phyloP scores from a whole-genome alignment of 2,329 filamentous ascomycete species.

The Metarhizium rileyi region DNA sequence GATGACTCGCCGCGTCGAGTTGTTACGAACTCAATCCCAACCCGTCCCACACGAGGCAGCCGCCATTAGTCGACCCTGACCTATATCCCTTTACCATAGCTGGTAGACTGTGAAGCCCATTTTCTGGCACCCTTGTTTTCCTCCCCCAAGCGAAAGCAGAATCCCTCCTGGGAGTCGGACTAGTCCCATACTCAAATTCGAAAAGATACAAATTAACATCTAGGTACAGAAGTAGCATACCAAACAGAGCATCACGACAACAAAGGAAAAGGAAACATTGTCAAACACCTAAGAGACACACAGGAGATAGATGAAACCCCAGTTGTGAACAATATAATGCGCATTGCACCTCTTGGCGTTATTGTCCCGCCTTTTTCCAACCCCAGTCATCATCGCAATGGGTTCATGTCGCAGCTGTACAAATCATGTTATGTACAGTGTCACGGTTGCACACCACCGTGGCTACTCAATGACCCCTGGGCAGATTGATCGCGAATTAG shows the following conservation, averaged over 20 bases:
- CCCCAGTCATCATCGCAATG: background rate
- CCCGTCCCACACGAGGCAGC: background rate
- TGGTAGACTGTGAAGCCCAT: background rate
- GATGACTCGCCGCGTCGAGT: background rate
- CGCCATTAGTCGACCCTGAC: background rate
- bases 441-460: background rate
- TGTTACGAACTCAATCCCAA: background rate
- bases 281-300: constrained; percentile 1
- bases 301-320: background rate
- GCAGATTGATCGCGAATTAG: background rate
- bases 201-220: constrained; percentile 6
- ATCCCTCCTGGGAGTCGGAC: background rate
- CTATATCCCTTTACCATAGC: background rate
- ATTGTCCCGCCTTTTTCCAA: background rate
- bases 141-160: background rate
- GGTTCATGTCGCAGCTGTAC: background rate
- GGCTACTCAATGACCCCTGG: background rate
- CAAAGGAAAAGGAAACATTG: background rate
- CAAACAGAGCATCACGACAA: background rate
- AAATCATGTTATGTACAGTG: background rate
- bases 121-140: background rate
- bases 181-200: background rate
- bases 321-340: background rate
- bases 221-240: constrained; percentile 1
- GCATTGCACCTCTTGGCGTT: background rate